Evolutionary conservation across 2,329 filamentous ascomycete genomes (phyloP).

Genomic region (Neobulgaria alba): DNA sequence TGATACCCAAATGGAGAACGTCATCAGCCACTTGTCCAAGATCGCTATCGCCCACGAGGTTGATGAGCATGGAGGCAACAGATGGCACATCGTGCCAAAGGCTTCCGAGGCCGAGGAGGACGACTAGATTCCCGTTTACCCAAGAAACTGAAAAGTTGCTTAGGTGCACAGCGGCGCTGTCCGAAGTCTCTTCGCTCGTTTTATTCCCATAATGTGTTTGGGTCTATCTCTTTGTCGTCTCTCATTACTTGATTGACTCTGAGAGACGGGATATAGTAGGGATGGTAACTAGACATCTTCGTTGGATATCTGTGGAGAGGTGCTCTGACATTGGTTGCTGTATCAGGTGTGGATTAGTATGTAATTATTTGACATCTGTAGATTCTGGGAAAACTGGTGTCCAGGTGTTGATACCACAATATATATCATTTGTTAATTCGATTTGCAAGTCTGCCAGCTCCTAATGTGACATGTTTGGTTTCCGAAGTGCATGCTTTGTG

Average conservation of each 20-base stretch:
- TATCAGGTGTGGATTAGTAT: not conserved
- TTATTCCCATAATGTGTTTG: not conserved
- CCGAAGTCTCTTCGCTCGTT: not conserved
- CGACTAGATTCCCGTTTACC: conserved; percentile 19
- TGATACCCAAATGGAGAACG: conserved; percentile 58
- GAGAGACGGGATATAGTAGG: not conserved
- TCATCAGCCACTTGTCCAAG: conserved; percentile 56
- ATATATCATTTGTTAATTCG: too few species aligned
- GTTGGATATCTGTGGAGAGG: not conserved
- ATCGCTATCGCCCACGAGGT: conserved; percentile 50
- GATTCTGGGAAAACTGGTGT: conserved; percentile 1
- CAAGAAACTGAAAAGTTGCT: not conserved
- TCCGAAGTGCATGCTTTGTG: too few species aligned
- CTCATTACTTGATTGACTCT: conserved; percentile 1
- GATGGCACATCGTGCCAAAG: conserved; percentile 23
- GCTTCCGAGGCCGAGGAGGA: conserved; percentile 27
- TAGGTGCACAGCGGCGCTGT: not conserved
- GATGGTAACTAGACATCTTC: not conserved
- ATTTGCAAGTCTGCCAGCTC: too few species aligned
- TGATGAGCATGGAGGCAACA: conserved; percentile 34
- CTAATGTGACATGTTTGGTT: too few species aligned
- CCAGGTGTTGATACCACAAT: conserved; percentile 1
- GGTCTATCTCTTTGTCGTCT: not conserved
- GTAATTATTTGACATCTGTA: not conserved
- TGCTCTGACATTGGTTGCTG: not conserved